These are phyloP conservation scores for Allium fistulosum DNA, from an alignment of 106 monocot genomes.

Conservation along the genomic window DNA sequence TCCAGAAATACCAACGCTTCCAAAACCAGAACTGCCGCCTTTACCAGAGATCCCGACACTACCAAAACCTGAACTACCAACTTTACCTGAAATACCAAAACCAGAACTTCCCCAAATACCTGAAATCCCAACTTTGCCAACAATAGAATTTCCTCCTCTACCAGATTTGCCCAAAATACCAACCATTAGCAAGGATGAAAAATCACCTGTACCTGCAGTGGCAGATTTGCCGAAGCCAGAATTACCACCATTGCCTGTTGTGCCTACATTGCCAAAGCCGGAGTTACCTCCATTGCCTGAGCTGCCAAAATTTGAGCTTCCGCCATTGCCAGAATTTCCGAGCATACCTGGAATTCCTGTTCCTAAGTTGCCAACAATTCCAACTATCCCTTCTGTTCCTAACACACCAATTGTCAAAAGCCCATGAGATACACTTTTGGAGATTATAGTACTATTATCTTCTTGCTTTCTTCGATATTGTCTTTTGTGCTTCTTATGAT, in stretches of 20 bases:
- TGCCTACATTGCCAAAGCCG: neutral
- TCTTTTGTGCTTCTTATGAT: neutral
- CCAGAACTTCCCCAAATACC: neutral
- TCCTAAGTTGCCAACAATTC: neutral
- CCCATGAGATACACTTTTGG: too few relatives aligned
- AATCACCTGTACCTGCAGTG: slow-evolving; percentile 7
- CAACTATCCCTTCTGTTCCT: neutral
- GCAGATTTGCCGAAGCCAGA: slow-evolving; percentile 9
- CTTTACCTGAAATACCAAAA: neutral
- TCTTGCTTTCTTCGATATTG: neutral
- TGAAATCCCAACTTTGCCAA: neutral
- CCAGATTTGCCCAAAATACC: neutral
- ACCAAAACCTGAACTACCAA: neutral
- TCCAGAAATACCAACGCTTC: neutral
- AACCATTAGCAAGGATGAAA: neutral
- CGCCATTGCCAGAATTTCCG: slow-evolving; percentile 2
- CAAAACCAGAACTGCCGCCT: neutral
- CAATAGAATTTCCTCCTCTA: neutral
- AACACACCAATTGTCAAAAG: too few relatives aligned
- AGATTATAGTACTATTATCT: neutral
- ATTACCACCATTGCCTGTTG: slow-evolving; percentile 9
- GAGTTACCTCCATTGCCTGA: neutral
- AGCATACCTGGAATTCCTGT: neutral
- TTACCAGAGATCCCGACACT: neutral
- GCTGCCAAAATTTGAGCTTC: slow-evolving; percentile 10